Conservation (phyloP, 2,329 filamentous ascomycete species). For the Talaromyces sp. region DNA sequence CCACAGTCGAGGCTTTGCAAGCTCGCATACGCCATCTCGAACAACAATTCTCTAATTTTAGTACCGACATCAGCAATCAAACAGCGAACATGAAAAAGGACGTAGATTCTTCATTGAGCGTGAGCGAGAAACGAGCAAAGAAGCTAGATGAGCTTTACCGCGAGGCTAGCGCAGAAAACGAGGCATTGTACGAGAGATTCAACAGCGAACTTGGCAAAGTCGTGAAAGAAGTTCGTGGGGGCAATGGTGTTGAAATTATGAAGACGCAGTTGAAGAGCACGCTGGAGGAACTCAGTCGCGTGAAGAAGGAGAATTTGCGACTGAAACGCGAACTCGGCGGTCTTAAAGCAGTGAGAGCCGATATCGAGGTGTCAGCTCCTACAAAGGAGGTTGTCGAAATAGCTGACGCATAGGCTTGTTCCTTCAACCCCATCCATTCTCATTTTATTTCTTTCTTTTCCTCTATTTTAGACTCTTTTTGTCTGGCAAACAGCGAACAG, state of each 20-base stretch:
- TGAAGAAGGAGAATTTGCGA: conserved; percentile 82
- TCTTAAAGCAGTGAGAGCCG: conserved; percentile 51
- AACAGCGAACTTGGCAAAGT: conserved; percentile 87
- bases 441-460: not conserved
- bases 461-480: not conserved
- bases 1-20: conserved; percentile 30
- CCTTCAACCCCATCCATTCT: not conserved
- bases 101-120: conserved; percentile 66
- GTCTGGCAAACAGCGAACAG: not conserved
- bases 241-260: conserved; percentile 76
- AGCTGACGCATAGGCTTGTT: not conserved
- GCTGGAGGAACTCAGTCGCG: conserved; percentile 70
- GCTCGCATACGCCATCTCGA: conserved; percentile 65
- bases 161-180: conserved; percentile 84
- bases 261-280: conserved; percentile 67
- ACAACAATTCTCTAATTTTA: conserved; percentile 58
- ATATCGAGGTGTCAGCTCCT: conserved; percentile 24
- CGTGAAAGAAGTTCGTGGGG: conserved; percentile 69
- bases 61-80: conserved; percentile 59
- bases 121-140: conserved; percentile 73
- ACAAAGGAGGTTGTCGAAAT: conserved; percentile 20
- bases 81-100: conserved; percentile 66
- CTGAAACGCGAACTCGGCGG: conserved; percentile 79
- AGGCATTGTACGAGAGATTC: conserved; percentile 86
- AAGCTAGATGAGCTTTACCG: conserved; percentile 86